These are phyloP conservation scores for Phylloporus sp. DNA, from an alignment of 768 basidiomycete species.

Conservation along the genomic window DNA sequence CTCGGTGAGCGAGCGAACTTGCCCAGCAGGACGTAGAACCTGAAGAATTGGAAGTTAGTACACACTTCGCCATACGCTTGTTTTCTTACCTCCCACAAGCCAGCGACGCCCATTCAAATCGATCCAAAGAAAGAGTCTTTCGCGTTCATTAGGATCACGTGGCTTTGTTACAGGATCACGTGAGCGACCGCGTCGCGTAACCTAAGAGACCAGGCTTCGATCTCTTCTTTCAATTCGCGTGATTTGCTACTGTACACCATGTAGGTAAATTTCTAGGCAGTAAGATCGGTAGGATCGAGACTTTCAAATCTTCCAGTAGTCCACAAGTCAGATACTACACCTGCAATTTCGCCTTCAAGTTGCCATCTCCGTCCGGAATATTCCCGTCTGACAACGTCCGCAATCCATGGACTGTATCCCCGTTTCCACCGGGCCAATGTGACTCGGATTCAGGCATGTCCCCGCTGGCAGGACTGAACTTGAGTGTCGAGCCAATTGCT, in stretches of 20 bases:
- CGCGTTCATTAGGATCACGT: not conserved
- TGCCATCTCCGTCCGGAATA: not conserved
- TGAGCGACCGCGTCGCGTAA: not conserved
- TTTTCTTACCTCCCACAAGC: conserved; percentile 44
- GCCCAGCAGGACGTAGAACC: conserved; percentile 68
- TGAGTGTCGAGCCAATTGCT: conserved; percentile 1
- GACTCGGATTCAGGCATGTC: not conserved
- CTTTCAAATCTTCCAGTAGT: no score
- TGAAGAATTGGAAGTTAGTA: conserved; percentile 16
- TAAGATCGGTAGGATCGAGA: no score
- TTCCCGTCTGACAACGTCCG: not conserved
- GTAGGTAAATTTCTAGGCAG: no score
- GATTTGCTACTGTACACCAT: no score
- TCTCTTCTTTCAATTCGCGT: no score
- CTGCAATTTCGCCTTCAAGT: no score
- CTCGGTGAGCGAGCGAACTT: conserved; percentile 70
- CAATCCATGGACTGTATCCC: not conserved
- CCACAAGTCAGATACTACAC: no score
- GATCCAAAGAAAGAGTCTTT: not conserved
- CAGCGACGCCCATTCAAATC: conserved; percentile 42
- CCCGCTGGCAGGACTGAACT: conserved; percentile 1
- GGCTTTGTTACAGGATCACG: conserved; percentile 3
- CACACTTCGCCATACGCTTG: conserved; percentile 10
- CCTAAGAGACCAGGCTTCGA: no score
- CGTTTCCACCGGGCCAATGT: not conserved